These are phyloP conservation scores for Lotmaria passim DNA, from an alignment of 208 protist species.

Conservation along the genomic window DNA sequence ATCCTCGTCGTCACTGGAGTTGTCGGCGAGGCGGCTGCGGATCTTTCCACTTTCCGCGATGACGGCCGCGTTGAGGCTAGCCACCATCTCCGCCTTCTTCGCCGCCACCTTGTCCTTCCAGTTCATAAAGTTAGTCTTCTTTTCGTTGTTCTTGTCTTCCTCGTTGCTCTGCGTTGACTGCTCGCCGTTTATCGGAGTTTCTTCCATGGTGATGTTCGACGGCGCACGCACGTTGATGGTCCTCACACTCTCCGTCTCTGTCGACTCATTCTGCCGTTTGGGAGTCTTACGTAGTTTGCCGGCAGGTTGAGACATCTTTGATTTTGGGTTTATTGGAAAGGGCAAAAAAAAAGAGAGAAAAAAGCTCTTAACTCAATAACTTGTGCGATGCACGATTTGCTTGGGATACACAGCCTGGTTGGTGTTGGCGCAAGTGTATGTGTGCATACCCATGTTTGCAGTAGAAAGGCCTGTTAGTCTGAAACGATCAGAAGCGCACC, in stretches of 20 bases:
- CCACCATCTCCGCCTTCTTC: conserved; percentile 5
- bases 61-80: conserved; percentile 20
- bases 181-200: background rate
- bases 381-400: no score
- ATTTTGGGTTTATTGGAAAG: background rate
- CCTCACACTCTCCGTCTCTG: background rate
- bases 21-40: conserved; percentile 12
- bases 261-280: conserved; percentile 2
- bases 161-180: background rate
- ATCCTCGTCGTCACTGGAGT: conserved; percentile 34
- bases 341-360: background rate
- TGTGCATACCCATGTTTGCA: no score
- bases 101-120: conserved; percentile 30
- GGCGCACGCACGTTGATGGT: conserved; percentile 14
- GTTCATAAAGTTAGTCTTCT: conserved; percentile 11
- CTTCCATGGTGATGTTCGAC: background rate
- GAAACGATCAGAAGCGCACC: no score
- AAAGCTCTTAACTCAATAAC: background rate
- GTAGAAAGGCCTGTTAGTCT: no score
- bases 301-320: conserved; percentile 13
- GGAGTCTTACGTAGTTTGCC: conserved; percentile 2
- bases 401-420: no score
- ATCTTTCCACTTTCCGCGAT: conserved; percentile 8
- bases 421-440: no score
- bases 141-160: conserved; percentile 7